Base-by-base conservation (phyloP, 1,284 basidiomycete species). In the Leccinum griseonigrum region DNA sequence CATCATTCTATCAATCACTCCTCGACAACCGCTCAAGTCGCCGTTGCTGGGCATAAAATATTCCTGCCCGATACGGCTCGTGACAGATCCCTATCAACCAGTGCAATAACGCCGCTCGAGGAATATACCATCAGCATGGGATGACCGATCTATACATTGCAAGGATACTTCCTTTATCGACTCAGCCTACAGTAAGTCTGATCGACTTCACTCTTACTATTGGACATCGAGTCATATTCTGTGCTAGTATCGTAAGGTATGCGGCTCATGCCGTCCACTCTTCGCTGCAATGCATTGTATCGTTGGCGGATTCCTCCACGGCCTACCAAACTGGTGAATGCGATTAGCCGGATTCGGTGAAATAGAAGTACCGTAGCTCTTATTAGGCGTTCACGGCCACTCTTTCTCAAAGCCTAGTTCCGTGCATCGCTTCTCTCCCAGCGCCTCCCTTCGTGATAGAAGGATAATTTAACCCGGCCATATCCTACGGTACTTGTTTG, bases 21-120 rank as follows among this genome's bases (percentile, higher is more conserved):
- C 71, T 62, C 61, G 61, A 56, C 62, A 71, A 31, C 73, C 74
- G 29, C 63, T 75, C 28, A 64, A 62, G 28, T 73, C 67, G n/a
- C 70, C 73, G 8, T 18, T 75, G n/a, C 10, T 73, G 29, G 59
- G 60, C 14, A 31, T 64, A 40, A 75, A 60, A 57, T 56, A 74
- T 48, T 50, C n/a, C 18, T 60, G 59, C 57, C 67, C 63, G 10
- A 67, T 75, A 60, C 67, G 64, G 32, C 60, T 72, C 16, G 67
- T 61, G 50, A 72, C 71, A 22, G 72, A 76, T 56, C 57, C 71
- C 13, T 76, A 73, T 64, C 71, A n/a, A 57, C 61, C 48, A 57
- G 60, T 29, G 22, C 14, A 13, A 31, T 62, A 28, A 53, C 67
- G 62, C 56, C 43, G 54, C 11, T 4, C 43, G 4, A 4, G 31